phyloP scores from a whole-genome alignment of 495 filamentous ascomycete genomes.

The Aspergillus ellipticus region DNA sequence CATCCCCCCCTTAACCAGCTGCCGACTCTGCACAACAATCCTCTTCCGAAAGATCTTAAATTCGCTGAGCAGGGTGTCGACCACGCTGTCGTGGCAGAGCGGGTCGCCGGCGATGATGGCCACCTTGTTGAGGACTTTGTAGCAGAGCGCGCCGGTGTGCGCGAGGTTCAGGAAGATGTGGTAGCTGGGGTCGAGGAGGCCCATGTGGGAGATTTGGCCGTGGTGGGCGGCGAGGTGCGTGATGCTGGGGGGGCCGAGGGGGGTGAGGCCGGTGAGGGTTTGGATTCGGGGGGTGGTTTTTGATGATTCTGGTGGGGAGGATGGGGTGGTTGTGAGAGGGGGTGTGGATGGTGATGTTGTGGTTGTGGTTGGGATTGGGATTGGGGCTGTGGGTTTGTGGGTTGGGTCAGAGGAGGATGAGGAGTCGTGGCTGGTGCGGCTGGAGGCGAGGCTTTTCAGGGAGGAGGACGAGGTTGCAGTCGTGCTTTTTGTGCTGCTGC shows the following conservation, averaged over 20 bases:
- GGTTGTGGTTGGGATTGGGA: too few species aligned
- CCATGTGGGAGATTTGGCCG: slow-evolving; percentile 43
- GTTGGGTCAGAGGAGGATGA: not conserved
- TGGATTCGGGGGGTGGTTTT: not conserved
- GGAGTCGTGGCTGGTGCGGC: slow-evolving; percentile 3
- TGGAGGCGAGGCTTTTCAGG: not conserved
- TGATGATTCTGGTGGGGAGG: not conserved
- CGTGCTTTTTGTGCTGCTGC: not conserved
- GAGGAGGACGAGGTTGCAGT: not conserved
- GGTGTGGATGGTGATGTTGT: not conserved
- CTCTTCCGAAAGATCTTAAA: slow-evolving; percentile 39
- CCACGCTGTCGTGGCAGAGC: slow-evolving; percentile 32
- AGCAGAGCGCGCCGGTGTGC: slow-evolving; percentile 35
- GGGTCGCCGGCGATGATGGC: slow-evolving; percentile 41
- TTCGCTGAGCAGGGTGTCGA: too few species aligned
- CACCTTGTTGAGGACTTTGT: slow-evolving; percentile 34
- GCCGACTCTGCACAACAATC: slow-evolving; percentile 33
- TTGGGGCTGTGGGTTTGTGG: not conserved
- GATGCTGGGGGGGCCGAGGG: not conserved
- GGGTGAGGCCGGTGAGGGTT: not conserved
- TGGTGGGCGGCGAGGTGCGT: slow-evolving; percentile 28
- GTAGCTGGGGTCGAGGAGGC: slow-evolving; percentile 42
- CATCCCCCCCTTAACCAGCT: slow-evolving; percentile 36
- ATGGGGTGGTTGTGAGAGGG: not conserved
- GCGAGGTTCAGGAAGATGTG: slow-evolving; percentile 36